These are phyloP conservation scores for Hypoxylon fragiforme DNA, from an alignment of 495 filamentous ascomycete genomes.

Conservation along the genomic window DNA sequence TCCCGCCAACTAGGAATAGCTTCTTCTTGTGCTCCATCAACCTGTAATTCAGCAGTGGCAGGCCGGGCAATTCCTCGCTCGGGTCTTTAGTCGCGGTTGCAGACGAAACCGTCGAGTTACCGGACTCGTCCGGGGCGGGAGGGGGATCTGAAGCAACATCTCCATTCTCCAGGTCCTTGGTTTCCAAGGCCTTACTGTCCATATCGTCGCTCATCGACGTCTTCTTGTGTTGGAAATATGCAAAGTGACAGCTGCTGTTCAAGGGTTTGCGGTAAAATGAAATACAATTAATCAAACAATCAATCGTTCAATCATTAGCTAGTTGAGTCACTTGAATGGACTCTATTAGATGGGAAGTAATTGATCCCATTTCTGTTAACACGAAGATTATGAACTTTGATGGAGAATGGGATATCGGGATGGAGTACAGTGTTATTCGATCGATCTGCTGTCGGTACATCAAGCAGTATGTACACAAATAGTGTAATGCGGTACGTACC, in stretches of 20 bases:
- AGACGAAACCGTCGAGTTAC: slow-evolving; percentile 20
- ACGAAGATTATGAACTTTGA: slow-evolving; percentile 3
- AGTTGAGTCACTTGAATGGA: slow-evolving; percentile 6
- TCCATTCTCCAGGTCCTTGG: slow-evolving; percentile 24
- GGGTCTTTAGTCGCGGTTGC: slow-evolving; percentile 14
- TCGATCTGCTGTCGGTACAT: no score
- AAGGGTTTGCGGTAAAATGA: slow-evolving; percentile 6
- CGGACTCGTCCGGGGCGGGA: slow-evolving; percentile 24
- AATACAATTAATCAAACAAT: no score
- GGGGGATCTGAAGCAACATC: slow-evolving; percentile 16
- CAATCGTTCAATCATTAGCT: slow-evolving; percentile 18
- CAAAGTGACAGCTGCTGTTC: background rate
- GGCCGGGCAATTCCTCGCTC: slow-evolving; percentile 37
- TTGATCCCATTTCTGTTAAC: slow-evolving; percentile 19
- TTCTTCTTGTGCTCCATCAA: slow-evolving; percentile 50
- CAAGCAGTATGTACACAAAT: no score
- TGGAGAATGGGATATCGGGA: slow-evolving; percentile 8
- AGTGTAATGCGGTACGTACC: no score
- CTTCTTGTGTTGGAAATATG: background rate
- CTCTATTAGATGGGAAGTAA: slow-evolving; percentile 8
- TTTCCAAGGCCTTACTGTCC: slow-evolving; percentile 28
- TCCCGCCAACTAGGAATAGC: slow-evolving; percentile 42
- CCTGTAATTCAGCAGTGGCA: slow-evolving; percentile 48
- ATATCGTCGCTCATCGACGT: slow-evolving; percentile 19
- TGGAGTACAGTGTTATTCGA: slow-evolving; percentile 24